phyloP scores from a whole-genome alignment of 345 rosid species.

The Populus deltoides region DNA sequence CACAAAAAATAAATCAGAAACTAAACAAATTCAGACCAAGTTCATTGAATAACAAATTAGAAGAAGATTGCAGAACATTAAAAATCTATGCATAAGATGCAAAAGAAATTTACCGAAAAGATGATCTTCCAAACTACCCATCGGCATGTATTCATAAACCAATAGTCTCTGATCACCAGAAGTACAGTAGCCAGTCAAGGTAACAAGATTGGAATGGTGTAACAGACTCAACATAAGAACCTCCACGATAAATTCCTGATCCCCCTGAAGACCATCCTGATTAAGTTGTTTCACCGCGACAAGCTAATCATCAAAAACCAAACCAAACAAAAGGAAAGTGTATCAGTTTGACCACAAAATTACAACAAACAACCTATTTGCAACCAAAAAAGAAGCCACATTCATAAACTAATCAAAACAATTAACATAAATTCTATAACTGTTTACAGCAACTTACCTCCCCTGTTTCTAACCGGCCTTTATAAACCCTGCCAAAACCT shows the following conservation, averaged over 20 bases:
- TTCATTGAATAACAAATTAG: background rate
- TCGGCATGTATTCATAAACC: conserved; percentile 92
- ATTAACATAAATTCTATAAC: background rate
- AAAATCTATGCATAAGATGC: background rate
- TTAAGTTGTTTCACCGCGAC: conserved; percentile 90
- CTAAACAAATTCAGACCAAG: background rate
- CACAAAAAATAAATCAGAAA: background rate
- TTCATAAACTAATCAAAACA: background rate
- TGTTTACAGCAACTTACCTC: conserved; percentile 43
- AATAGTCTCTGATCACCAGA: conserved; percentile 91
- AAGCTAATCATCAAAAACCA: conserved; percentile 44
- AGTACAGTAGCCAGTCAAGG: conserved; percentile 86
- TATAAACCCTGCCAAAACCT: conserved; percentile 92
- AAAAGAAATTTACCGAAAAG: conserved; percentile 61
- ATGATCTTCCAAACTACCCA: conserved; percentile 96
- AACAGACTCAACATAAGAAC: conserved; percentile 92
- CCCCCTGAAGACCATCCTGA: conserved; percentile 88
- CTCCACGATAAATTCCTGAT: conserved; percentile 89
- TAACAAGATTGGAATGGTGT: conserved; percentile 86
- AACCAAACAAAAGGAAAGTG: background rate
- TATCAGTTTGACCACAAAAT: background rate
- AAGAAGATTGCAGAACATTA: background rate
- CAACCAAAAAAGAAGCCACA: background rate
- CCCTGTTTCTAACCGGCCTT: conserved; percentile 74
- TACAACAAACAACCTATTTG: background rate